Conservation (phyloP, 345 rosid species). For the Populus davidiana region DNA sequence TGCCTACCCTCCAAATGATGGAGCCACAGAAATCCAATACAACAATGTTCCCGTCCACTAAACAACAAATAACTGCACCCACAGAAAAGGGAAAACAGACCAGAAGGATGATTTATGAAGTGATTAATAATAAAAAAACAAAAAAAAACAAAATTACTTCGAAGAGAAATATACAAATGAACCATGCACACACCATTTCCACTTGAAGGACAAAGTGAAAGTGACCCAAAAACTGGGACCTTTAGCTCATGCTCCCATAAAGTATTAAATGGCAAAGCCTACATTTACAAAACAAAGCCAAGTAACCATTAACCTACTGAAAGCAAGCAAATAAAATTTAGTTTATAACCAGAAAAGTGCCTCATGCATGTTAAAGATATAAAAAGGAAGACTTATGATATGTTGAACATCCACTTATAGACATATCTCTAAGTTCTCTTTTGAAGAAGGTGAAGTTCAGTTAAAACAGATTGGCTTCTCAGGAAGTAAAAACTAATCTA, state of each 20-base stretch:
- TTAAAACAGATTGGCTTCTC: neutral
- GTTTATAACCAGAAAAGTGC: neutral
- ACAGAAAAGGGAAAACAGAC: neutral
- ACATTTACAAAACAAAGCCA: slow-evolving; percentile 21
- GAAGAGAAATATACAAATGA: neutral
- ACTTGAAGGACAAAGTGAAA: slow-evolving; percentile 45
- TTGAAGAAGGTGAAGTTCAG: neutral
- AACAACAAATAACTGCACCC: slow-evolving; percentile 78
- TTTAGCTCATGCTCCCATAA: slow-evolving; percentile 69
- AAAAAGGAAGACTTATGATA: too few species aligned
- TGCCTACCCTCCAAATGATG: slow-evolving; percentile 70
- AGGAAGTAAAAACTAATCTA: neutral
- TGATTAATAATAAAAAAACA: neutral
- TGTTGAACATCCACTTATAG: too few species aligned
- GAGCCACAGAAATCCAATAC: slow-evolving; percentile 59
- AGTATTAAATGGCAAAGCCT: slow-evolving; percentile 66
- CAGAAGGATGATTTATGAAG: neutral
- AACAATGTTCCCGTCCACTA: slow-evolving; percentile 78
- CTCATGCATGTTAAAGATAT: neutral
- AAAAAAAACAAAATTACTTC: neutral
- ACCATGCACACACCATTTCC: slow-evolving; percentile 41
- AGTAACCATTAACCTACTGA: neutral
- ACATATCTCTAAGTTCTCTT: neutral
- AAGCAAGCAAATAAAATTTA: neutral
- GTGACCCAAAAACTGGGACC: slow-evolving; percentile 82